Evolutionary conservation across 768 basidiomycete species (phyloP), one percentile per base, ranked within the genome.

Genomic region (Obba rivulosa): DNA sequence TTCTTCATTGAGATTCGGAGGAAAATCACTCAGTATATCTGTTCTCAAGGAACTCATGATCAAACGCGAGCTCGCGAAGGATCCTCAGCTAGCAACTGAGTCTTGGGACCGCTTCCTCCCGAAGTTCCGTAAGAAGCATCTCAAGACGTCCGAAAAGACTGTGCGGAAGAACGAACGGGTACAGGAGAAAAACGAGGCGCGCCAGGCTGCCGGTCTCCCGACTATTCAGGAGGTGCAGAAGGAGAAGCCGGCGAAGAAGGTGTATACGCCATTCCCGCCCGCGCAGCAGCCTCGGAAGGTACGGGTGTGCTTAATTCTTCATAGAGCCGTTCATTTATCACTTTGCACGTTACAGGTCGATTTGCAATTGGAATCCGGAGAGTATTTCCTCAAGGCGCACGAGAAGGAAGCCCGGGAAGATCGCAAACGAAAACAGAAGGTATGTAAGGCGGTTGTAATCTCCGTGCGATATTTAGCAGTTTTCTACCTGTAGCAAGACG

Each of bases 211-310:
- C n/a, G 86, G 84, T 3, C 59, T 86, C 18, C 74, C 75, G 14
- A 63, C 71, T n/a, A 58, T 65, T 43, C 57, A 59, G 16, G 46
- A 57, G 22, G 45, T 41, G 21, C 62, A 70, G 53, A 71, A 73
- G 45, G 69, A 76, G 41, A 78, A 82, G 58, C 72, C 71, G 18
- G 75, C 80, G 57, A 95, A 94, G 80, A 95, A 95, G 66, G 75
- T 83, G 14, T 97, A 97, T 67, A 97, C 96, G n/a, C 96, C 96
- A 1, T 99, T 98, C 80, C 96, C 96, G 34, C 96, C 96, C 25
- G 73, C 94, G 8, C 96, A 97, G 62, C 76, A 80, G 50, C 95
- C 94, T 34, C 83, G 92, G 57, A 98, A 97, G 77, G 90, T 90
- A 57, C 46, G 67, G 43, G 1, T n/a, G 48, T 34, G 52, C 41